Evolutionary conservation across 2,329 filamentous ascomycete species (phyloP), one percentile per base, ranked within the genome.

Genomic region (Ceratocystis diversiconidia): DNA sequence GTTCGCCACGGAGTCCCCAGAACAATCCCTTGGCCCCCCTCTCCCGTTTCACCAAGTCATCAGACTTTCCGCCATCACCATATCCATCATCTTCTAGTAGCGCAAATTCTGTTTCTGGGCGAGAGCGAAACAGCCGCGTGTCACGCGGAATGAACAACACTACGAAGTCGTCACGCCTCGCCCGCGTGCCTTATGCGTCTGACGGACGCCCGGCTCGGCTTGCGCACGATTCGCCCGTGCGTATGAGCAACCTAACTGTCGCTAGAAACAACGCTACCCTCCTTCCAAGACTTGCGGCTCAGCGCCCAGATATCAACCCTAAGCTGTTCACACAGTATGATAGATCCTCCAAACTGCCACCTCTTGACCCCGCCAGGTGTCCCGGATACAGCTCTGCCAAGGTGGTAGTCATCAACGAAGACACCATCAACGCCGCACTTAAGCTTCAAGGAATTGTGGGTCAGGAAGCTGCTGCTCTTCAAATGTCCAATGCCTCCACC

Each of bases 401-500:
- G 7, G 44, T 65, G 22, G 22, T 28, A 5, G 64, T 65, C 4
- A 48, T 41, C 25, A 52, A 61, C 5, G 57, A 65, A 25, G 64
- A 65, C 59, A 65, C 64, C 3, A 50, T 65, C 12, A 61, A 57
- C 15, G 52, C 64, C 3, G 64, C 64, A 2, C 46, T 65, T 19
- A 50, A 46, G 6, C 55, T 65, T n/a, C 44, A 61, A 2, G 55
- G 30, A 32, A 55, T 64, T 7, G 50, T 64, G 19, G 32, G 41
- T 12, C 50, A 41, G 62, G 62, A 55, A 22, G 17, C 25, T 41
- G 17, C 15, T 28, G 48, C 19, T 7, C 48, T 28, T 22, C 60
- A 15, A 10, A 30, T 44, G 19, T 60, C 60, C 4, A 10, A 17
- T 17, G 7, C 60, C 12, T 52, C 48, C 5, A 15, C 48, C 8